A percentile compares a stretch with the other conserved stretches of the same genome.
Evolutionary conservation across 1,284 basidiomycete species (phyloP).

Genomic region (Papiliotrema nemorosa): DNA sequence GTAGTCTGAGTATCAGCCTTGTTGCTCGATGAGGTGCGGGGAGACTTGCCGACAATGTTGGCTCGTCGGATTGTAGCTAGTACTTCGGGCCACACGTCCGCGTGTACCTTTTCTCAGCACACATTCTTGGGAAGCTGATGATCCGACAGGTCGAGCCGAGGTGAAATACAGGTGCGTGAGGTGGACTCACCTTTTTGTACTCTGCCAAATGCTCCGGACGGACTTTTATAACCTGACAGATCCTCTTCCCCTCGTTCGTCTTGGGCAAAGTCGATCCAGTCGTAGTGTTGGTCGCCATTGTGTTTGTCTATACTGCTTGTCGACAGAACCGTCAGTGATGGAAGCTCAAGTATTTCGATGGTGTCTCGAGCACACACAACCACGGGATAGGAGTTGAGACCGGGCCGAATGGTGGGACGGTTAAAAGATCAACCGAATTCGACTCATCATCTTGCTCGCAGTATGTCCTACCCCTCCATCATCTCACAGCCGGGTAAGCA

Average conservation of each 20-base stretch:
- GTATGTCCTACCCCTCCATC: constrained; percentile 31
- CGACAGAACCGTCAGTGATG: too few species aligned
- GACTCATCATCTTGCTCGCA: background rate
- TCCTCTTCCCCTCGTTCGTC: constrained; percentile 56
- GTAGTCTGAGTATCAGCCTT: constrained; percentile 56
- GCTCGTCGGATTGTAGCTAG: constrained; percentile 63
- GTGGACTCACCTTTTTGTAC: constrained; percentile 56
- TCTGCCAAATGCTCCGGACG: constrained; percentile 62
- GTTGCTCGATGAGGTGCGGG: background rate
- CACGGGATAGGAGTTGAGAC: too few species aligned
- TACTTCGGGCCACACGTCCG: constrained; percentile 66
- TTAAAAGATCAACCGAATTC: background rate
- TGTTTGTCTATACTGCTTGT: background rate
- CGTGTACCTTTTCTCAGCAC: constrained; percentile 53
- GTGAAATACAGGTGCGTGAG: background rate
- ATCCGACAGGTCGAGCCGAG: background rate
- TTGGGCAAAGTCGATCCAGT: constrained; percentile 33
- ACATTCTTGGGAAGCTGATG: background rate
- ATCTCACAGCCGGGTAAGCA: constrained; percentile 24
- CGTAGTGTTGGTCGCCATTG: constrained; percentile 11
- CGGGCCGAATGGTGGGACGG: too few species aligned
- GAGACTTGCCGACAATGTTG: constrained; percentile 55
- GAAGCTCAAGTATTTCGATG: too few species aligned
- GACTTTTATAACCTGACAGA: constrained; percentile 74
- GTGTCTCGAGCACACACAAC: too few species aligned